These are phyloP conservation scores for Xylaria telfairii DNA, from an alignment of 495 filamentous ascomycete genomes.

Conservation along the genomic window DNA sequence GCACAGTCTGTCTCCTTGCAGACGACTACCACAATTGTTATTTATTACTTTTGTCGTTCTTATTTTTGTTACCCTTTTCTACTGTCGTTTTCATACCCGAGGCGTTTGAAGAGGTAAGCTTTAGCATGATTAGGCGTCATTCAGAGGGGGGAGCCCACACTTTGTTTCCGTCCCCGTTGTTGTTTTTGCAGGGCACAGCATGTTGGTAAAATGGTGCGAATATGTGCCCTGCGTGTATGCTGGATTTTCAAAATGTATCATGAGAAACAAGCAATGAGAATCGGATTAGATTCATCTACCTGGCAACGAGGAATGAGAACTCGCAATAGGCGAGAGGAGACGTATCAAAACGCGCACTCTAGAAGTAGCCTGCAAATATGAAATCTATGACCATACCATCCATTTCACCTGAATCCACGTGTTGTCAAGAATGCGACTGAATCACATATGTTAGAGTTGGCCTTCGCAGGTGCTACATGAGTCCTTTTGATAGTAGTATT, in stretches of 20 bases:
- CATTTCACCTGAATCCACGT: not conserved
- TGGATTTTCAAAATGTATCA: constrained; percentile 12
- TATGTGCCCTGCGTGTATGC: constrained; percentile 20
- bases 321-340: constrained; percentile 14
- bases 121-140: constrained; percentile 41
- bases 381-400: constrained; percentile 6
- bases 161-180: constrained; percentile 23
- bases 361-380: constrained; percentile 3
- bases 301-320: constrained; percentile 15
- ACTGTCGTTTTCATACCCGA: constrained; percentile 29
- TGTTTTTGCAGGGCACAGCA: constrained; percentile 25
- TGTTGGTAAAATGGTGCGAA: not conserved
- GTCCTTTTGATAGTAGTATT: not conserved
- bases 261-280: not conserved
- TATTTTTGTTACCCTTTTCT: constrained; percentile 12
- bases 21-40: constrained; percentile 12
- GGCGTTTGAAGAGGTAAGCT: constrained; percentile 29
- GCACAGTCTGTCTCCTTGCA: not conserved
- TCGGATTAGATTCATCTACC: constrained; percentile 5
- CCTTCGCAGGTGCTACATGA: not conserved
- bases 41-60: constrained; percentile 9
- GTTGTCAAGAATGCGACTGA: not conserved
- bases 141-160: constrained; percentile 35
- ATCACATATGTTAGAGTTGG: not conserved
- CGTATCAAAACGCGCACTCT: not conserved